Conservation (phyloP, 2,329 filamentous ascomycete species). For the Daldinia sp. region DNA sequence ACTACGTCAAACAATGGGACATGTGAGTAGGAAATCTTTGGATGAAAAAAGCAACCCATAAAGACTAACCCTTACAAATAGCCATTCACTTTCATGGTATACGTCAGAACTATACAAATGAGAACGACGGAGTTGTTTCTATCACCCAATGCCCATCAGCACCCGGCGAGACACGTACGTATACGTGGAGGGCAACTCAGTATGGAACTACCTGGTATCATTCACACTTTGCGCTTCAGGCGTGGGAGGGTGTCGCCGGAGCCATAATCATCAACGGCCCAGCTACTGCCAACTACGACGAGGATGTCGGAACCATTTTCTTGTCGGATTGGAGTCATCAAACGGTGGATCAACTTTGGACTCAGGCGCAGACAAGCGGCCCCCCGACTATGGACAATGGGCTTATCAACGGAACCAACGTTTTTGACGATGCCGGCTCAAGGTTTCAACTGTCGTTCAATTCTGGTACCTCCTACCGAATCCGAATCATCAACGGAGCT, state of each 20-base stretch:
- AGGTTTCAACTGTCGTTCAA: conserved; percentile 51
- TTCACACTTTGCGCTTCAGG: conserved; percentile 61
- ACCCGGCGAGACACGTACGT: conserved; percentile 61
- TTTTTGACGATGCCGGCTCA: conserved; percentile 48
- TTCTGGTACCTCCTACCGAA: conserved; percentile 54
- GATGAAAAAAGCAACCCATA: background rate
- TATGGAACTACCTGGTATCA: conserved; percentile 69
- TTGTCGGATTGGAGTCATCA: conserved; percentile 66
- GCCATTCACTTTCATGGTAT: conserved; percentile 70
- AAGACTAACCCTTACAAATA: conserved; percentile 15
- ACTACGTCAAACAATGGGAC: conserved; percentile 63
- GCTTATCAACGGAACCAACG: conserved; percentile 48
- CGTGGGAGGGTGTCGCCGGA: conserved; percentile 65
- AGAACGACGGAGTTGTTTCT: conserved; percentile 63
- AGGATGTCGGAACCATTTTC: conserved; percentile 67
- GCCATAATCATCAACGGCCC: conserved; percentile 70
- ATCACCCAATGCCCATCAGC: conserved; percentile 61
- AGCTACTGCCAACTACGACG: conserved; percentile 65
- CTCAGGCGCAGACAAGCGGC: conserved; percentile 39
- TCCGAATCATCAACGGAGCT: conserved; percentile 59
- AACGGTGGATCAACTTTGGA: conserved; percentile 51
- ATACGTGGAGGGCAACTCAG: conserved; percentile 63
- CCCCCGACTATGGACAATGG: conserved; percentile 55
- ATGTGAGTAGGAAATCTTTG: conserved; percentile 41
- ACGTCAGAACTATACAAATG: conserved; percentile 61